phyloP scores from a whole-genome alignment of 306 rosid species.

The Morella rubra region DNA sequence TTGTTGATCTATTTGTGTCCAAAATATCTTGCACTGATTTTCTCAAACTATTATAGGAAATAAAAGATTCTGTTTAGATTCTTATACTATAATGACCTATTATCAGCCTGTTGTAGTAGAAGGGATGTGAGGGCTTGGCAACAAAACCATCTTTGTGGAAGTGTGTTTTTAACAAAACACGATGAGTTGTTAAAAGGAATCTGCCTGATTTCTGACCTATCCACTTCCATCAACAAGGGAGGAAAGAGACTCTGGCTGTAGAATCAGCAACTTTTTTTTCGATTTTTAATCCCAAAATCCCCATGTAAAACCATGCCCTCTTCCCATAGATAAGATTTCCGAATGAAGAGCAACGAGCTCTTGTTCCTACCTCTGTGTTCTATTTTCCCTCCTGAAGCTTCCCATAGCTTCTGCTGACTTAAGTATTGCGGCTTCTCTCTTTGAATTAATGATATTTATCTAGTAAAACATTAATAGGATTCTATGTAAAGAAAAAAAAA shows the following conservation, averaged over 20 bases:
- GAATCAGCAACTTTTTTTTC: background rate
- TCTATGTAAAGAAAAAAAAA: background rate
- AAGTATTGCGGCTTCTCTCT: background rate
- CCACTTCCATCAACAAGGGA: background rate
- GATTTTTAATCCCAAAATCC: background rate
- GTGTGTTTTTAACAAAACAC: background rate
- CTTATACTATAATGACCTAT: conserved; percentile 1
- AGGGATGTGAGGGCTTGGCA: background rate
- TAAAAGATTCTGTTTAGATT: background rate
- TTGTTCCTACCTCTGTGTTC: background rate
- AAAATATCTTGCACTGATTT: background rate
- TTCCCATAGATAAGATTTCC: background rate
- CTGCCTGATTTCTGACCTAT: background rate
- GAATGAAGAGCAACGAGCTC: background rate
- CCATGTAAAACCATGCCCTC: background rate
- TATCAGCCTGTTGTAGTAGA: background rate
- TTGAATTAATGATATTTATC: background rate
- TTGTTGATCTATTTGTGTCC: background rate
- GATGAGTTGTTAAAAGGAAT: background rate
- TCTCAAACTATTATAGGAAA: background rate
- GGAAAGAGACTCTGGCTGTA: background rate
- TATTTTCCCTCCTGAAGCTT: conserved; percentile 2
- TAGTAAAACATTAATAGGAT: background rate
- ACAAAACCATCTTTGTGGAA: background rate
- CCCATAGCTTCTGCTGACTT: background rate